Conservation (phyloP, 371 early-diverging fungal species). For the Apophysomyces sp. region DNA sequence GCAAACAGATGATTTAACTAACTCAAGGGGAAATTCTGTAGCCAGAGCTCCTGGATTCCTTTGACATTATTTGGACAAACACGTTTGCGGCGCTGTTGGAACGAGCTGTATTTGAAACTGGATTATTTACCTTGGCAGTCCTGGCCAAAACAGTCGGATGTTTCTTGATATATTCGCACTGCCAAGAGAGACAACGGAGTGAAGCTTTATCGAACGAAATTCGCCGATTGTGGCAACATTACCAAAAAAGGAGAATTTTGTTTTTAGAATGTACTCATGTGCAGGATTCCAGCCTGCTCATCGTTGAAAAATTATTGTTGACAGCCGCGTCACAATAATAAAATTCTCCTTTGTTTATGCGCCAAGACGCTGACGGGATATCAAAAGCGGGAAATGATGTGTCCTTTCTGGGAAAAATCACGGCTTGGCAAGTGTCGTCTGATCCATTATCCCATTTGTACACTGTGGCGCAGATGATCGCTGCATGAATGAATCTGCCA, state of each 20-base stretch:
- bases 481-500: not conserved
- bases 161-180: not conserved
- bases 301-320: not conserved
- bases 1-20: not conserved
- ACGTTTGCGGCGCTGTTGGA: constrained; percentile 12
- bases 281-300: not conserved
- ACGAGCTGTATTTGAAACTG: constrained; percentile 13
- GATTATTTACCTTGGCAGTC: not conserved
- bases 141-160: not conserved
- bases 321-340: not conserved
- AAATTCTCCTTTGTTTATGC: not conserved
- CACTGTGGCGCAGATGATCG: not conserved
- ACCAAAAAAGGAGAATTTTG: not conserved
- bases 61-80: constrained; percentile 10
- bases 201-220: not conserved
- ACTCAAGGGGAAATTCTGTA: constrained; percentile 1
- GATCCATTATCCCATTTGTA: no score
- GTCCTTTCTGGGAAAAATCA: not conserved
- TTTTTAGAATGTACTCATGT: not conserved
- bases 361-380: not conserved
- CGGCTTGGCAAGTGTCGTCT: not conserved
- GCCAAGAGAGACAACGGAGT: not conserved
- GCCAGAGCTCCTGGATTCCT: constrained; percentile 6
- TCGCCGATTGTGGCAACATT: not conserved
- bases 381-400: not conserved